phyloP scores from a whole-genome alignment of 805 yeast genomes.

The Ogataea pini region DNA sequence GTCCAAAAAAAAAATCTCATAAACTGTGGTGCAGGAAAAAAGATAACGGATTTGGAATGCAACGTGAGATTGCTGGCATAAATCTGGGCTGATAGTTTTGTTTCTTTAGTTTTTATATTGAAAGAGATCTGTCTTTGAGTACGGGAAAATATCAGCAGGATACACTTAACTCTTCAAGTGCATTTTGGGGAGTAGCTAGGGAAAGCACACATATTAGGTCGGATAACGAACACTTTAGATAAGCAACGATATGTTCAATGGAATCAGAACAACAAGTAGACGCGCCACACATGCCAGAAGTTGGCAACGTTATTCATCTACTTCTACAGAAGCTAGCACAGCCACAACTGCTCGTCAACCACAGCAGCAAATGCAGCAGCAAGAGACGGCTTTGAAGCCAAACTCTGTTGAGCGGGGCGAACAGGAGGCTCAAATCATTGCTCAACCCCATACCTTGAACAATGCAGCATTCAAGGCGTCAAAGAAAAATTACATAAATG shows the following conservation, averaged over 20 bases:
- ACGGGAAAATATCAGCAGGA: neutral
- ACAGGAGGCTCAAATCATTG: neutral
- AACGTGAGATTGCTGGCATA: slow-evolving; percentile 2
- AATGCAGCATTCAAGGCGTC: slow-evolving; percentile 10
- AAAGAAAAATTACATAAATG: slow-evolving; percentile 29
- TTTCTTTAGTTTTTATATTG: neutral
- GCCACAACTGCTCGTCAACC: slow-evolving; percentile 4
- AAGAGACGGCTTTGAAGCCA: neutral
- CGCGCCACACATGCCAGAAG: neutral
- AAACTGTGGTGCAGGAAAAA: slow-evolving; percentile 1
- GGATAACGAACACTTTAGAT: neutral
- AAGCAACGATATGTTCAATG: slow-evolving; percentile 1
- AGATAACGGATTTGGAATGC: slow-evolving; percentile 7
- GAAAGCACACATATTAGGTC: too few species aligned
- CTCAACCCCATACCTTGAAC: neutral
- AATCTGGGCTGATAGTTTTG: neutral
- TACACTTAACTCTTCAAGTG: neutral
- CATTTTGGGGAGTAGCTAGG: neutral
- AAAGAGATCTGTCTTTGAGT: too few species aligned
- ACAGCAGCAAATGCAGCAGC: neutral
- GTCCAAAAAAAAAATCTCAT: slow-evolving; percentile 6
- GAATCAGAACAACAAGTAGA: neutral
- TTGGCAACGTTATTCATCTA: slow-evolving; percentile 5
- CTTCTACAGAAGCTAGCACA: slow-evolving; percentile 7
- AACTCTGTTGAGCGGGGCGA: neutral